Evolutionary conservation across 345 rosid species (phyloP).

Genomic region (Eucalyptus lansdowneana): DNA sequence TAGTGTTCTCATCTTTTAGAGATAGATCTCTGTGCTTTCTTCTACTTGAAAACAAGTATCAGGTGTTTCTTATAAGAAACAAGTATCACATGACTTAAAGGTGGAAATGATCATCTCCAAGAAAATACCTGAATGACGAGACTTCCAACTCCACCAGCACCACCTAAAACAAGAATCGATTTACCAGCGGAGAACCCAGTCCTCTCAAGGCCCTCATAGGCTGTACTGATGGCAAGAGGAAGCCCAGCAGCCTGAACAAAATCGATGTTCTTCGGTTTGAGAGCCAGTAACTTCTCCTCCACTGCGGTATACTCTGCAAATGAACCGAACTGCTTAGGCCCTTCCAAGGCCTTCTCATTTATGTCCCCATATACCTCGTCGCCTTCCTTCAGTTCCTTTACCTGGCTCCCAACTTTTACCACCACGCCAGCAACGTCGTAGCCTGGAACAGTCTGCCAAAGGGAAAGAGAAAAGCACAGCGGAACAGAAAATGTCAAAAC

Average conservation of each 20-base stretch:
- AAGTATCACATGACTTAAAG: background rate
- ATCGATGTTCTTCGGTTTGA: slow-evolving; percentile 71
- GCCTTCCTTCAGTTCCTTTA: slow-evolving; percentile 66
- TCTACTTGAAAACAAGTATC: background rate
- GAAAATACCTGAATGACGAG: slow-evolving; percentile 72
- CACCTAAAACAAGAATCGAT: slow-evolving; percentile 78
- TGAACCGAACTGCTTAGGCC: slow-evolving; percentile 86
- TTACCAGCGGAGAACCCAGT: slow-evolving; percentile 74
- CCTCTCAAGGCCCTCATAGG: slow-evolving; percentile 73
- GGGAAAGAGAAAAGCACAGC: background rate
- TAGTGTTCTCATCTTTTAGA: background rate
- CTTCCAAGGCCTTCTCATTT: slow-evolving; percentile 87
- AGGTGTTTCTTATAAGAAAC: background rate
- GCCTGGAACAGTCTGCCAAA: slow-evolving; percentile 80
- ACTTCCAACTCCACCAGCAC: slow-evolving; percentile 97
- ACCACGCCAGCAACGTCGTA: slow-evolving; percentile 91
- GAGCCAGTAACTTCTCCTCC: slow-evolving; percentile 80
- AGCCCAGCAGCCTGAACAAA: slow-evolving; percentile 84
- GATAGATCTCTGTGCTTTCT: background rate
- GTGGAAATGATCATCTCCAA: background rate
- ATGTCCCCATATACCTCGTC: slow-evolving; percentile 89
- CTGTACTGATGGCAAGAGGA: slow-evolving; percentile 81
- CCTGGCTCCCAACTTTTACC: slow-evolving; percentile 63
- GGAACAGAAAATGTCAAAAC: background rate
- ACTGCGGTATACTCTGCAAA: slow-evolving; percentile 76